Percentiles rank a stretch among this genome's conserved stretches.
These are phyloP conservation scores for Chloromonas sp. DNA, from an alignment of 163 green algal genomes.

Conservation along the genomic window DNA sequence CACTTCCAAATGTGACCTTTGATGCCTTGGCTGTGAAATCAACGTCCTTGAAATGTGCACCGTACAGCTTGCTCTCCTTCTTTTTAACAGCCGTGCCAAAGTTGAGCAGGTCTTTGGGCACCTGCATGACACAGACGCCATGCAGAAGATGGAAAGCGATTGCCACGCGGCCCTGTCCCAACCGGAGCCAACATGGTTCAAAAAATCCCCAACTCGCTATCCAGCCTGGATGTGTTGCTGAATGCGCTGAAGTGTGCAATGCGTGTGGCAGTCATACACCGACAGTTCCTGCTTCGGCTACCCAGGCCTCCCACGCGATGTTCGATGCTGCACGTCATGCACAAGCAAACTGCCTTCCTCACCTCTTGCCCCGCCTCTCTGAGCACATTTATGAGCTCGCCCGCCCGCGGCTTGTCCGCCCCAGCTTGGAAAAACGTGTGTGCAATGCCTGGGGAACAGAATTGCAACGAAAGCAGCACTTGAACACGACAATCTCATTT, in stretches of 20 bases:
- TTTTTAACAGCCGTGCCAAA: slow-evolving; percentile 98
- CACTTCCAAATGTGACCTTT: slow-evolving; percentile 85
- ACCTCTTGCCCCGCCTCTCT: slow-evolving; percentile 74
- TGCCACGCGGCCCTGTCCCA: no score
- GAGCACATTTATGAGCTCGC: slow-evolving; percentile 96
- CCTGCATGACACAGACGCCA: slow-evolving; percentile 17
- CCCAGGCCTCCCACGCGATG: no score
- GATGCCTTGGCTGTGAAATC: slow-evolving; percentile 76
- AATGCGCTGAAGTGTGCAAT: no score
- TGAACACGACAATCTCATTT: no score
- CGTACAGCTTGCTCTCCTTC: slow-evolving; percentile 87
- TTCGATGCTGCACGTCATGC: no score
- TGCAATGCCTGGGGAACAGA: slow-evolving; percentile 46
- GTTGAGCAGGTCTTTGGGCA: slow-evolving; percentile 80
- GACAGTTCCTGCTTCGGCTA: no score
- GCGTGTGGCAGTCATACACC: background rate
- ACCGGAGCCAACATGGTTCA: no score
- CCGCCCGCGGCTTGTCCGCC: slow-evolving; percentile 63
- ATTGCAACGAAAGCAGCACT: no score
- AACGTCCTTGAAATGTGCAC: slow-evolving; percentile 90
- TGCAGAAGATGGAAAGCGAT: background rate
- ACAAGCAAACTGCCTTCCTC: background rate
- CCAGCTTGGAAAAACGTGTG: slow-evolving; percentile 86
- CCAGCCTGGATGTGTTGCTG: no score
- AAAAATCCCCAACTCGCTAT: no score